Conservation (phyloP, 495 filamentous ascomycete genomes). For the Podospora pseudoanserina region DNA sequence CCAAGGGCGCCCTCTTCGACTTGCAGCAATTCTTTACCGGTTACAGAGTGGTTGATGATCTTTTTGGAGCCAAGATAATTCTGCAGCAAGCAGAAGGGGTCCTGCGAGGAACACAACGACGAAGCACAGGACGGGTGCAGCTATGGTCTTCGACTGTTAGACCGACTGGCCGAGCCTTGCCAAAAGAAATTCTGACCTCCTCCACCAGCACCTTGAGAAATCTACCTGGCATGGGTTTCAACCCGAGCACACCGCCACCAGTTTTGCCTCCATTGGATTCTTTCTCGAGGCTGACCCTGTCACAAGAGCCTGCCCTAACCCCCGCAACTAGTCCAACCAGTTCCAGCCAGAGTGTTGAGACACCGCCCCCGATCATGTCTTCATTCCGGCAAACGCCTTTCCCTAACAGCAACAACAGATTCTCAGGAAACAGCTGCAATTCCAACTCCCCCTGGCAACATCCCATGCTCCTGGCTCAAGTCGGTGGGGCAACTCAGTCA, state of each 20-base stretch:
- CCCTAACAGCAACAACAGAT: neutral
- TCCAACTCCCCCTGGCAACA: neutral
- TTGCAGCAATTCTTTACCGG: constrained; percentile 23
- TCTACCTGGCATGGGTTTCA: neutral
- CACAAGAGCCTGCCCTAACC: neutral
- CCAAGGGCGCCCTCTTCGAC: constrained; percentile 13
- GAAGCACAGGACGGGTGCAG: constrained; percentile 8
- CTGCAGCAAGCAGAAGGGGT: neutral
- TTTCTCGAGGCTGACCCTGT: constrained; percentile 8
- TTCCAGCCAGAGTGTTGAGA: neutral
- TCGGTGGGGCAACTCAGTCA: neutral
- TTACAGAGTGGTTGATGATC: constrained; percentile 23
- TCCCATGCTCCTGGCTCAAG: neutral
- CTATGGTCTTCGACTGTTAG: constrained; percentile 11
- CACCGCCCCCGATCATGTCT: neutral
- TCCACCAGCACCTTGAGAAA: constrained; percentile 1
- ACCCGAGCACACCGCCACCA: neutral
- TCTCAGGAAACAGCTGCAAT: neutral
- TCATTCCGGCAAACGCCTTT: neutral
- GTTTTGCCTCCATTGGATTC: neutral
- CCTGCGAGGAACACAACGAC: constrained; percentile 4
- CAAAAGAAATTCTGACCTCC: constrained; percentile 4
- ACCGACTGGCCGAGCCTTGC: neutral
- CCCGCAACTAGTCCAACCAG: constrained; percentile 5
- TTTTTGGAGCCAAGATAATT: constrained; percentile 9